Percentiles rank a stretch among this genome's conserved stretches.
phyloP scores from a whole-genome alignment of 306 rosid species.

The Vicia sativa region DNA sequence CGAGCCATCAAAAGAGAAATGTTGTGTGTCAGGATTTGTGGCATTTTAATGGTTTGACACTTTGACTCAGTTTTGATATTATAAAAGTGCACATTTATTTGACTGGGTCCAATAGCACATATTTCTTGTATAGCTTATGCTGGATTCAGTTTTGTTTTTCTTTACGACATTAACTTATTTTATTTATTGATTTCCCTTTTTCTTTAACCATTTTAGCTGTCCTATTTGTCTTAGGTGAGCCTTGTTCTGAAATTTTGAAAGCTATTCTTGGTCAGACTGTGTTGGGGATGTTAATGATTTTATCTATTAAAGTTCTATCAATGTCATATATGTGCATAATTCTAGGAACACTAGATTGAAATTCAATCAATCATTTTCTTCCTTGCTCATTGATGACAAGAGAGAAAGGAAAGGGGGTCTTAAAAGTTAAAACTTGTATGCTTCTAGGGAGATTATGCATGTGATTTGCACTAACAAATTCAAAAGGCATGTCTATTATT shows the following conservation, averaged over 20 bases:
- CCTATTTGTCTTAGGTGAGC: not conserved
- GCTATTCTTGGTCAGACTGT: not conserved
- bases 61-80: not conserved
- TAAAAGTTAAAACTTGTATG: not conserved
- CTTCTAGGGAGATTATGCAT: not conserved
- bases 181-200: not conserved
- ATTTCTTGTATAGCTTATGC: constrained; percentile 2
- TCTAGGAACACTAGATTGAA: constrained; percentile 7
- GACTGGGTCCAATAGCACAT: constrained; percentile 2
- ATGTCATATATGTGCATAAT: constrained; percentile 18
- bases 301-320: constrained; percentile 7
- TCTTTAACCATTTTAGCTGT: not conserved
- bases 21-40: not conserved
- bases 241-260: constrained; percentile 14
- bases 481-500: constrained; percentile 17
- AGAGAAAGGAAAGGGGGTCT: not conserved
- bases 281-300: constrained; percentile 10
- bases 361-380: not conserved
- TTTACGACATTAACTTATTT: not conserved
- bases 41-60: not conserved
- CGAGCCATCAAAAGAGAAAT: constrained; percentile 1
- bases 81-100: not conserved
- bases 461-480: constrained; percentile 14
- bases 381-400: constrained; percentile 3
- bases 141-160: not conserved